A percentile compares a stretch with the other conserved stretches of the same genome.
These are phyloP conservation scores for Scalesia atractyloides DNA, from an alignment of 129 eudicot species.

Conservation along the genomic window DNA sequence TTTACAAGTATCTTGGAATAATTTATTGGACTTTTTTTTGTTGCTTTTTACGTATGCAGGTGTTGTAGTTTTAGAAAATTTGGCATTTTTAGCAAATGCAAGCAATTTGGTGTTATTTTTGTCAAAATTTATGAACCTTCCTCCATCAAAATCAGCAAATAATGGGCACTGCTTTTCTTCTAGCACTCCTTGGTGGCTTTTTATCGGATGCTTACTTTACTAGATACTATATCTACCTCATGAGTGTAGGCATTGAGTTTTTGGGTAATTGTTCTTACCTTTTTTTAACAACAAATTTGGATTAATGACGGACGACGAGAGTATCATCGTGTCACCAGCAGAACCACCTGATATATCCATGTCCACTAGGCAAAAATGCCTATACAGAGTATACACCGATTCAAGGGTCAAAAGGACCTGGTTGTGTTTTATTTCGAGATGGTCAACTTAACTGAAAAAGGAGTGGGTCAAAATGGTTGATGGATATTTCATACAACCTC, in stretches of 20 bases:
- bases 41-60: conserved; percentile 25
- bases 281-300: no score
- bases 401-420: no score
- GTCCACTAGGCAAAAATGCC: no score
- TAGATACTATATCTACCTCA: conserved; percentile 52
- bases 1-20: not conserved
- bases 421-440: no score
- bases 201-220: conserved; percentile 75
- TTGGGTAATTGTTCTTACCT: conserved; percentile 51
- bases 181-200: conserved; percentile 89
- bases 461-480: no score
- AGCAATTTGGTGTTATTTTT: conserved; percentile 79
- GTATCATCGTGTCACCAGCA: no score
- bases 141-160: conserved; percentile 55
- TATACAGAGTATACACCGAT: no score
- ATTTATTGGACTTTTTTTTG: not conserved
- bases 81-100: conserved; percentile 82
- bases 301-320: no score
- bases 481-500: not conserved
- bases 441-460: no score
- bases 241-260: conserved; percentile 58
- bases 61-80: conserved; percentile 78
- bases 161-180: conserved; percentile 86
- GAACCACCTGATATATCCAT: no score
- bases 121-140: conserved; percentile 60